A percentile compares a stretch with the other conserved stretches of the same genome.
Conservation (phyloP, 116 monocot species). For the Papilionanthe hybrid region DNA sequence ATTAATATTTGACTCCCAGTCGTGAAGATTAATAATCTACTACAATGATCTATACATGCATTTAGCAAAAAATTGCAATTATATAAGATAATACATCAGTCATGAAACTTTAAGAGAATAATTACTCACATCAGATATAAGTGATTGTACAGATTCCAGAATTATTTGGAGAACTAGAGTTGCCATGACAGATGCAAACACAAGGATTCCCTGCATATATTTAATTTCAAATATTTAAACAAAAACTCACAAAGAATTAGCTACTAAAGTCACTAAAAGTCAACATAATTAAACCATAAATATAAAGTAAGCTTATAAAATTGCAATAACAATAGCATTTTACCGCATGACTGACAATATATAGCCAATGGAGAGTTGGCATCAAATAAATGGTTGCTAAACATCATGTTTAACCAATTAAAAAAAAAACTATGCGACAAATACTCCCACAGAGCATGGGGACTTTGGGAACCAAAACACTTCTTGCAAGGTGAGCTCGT, state of each 20-base stretch:
- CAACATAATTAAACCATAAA: background rate
- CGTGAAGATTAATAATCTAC: background rate
- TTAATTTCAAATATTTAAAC: background rate
- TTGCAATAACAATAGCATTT: background rate
- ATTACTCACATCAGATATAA: constrained; percentile 64
- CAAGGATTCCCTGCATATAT: constrained; percentile 74
- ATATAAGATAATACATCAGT: background rate
- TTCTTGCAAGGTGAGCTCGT: background rate
- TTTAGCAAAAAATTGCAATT: background rate
- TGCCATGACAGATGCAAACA: constrained; percentile 99
- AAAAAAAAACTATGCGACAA: background rate
- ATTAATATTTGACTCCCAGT: background rate
- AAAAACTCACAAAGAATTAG: background rate
- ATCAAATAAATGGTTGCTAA: background rate
- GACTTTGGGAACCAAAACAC: background rate
- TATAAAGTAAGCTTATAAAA: background rate
- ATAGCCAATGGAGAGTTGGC: background rate
- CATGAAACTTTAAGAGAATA: background rate
- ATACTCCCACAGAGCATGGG: background rate
- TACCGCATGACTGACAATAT: background rate
- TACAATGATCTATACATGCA: background rate
- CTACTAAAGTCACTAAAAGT: constrained; percentile 1
- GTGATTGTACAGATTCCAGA: constrained; percentile 64
- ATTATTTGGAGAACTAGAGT: constrained; percentile 91
- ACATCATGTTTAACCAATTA: background rate